phyloP scores from a whole-genome alignment of 2,329 filamentous ascomycete species.

The Claviceps purpurea region DNA sequence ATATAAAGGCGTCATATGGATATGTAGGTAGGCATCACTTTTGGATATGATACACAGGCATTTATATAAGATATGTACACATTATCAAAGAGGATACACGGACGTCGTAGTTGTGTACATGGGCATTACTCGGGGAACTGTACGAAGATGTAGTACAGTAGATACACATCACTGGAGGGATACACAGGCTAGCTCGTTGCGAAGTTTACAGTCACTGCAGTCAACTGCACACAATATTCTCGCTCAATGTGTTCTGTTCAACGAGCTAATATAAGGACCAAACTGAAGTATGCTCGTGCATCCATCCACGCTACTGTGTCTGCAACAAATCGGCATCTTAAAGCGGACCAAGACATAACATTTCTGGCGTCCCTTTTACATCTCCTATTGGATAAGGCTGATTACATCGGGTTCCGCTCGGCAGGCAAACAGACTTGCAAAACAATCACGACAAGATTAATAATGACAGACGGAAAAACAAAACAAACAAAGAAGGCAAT shows the following conservation, averaged over 20 bases:
- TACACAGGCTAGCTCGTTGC: no score
- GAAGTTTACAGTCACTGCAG: no score
- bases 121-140: no score
- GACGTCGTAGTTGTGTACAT: no score
- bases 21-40: no score
- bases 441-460: background rate
- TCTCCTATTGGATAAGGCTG: background rate
- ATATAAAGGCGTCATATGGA: no score
- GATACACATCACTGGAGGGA: no score
- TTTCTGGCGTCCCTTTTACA: background rate
- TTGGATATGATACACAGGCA: no score
- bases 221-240: no score
- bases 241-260: background rate
- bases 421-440: background rate
- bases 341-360: background rate
- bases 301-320: background rate
- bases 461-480: background rate
- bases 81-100: no score
- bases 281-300: background rate
- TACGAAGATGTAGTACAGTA: no score
- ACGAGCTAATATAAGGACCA: background rate
- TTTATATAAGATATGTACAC: no score
- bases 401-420: background rate
- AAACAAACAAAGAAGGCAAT: background rate
- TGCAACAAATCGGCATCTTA: background rate